Conservation (phyloP, 83 land plant species). For the Thuja plicata region DNA sequence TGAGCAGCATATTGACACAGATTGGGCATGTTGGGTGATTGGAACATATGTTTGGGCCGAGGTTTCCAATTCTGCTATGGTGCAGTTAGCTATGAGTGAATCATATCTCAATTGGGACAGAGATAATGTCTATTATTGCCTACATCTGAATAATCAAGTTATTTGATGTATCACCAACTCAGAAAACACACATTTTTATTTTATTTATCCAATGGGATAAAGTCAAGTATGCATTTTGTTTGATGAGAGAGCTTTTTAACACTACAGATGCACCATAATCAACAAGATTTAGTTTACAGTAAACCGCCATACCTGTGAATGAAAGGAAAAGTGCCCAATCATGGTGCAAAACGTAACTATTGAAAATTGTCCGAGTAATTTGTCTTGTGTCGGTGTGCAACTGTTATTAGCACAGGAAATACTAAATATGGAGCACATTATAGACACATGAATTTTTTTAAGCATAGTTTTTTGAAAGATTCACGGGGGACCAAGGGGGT, state of each 20-base stretch:
- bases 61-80: background rate
- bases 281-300: background rate
- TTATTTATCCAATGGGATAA: background rate
- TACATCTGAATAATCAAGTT: background rate
- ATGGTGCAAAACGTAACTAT: background rate
- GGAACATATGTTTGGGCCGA: background rate
- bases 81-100: background rate
- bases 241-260: background rate
- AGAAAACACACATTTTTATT: too few relatives aligned
- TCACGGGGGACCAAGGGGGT: too few relatives aligned
- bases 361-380: too few relatives aligned
- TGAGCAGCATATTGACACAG: background rate
- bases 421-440: too few relatives aligned
- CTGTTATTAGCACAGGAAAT: too few relatives aligned
- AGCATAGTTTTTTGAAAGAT: too few relatives aligned
- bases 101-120: background rate
- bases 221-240: background rate
- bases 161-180: background rate
- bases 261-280: background rate
- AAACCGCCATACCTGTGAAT: background rate
- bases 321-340: too few relatives aligned
- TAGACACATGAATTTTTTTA: too few relatives aligned
- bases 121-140: background rate
- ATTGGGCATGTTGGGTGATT: background rate
- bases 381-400: too few relatives aligned